Conservation (phyloP, 768 basidiomycete species). For the Termitomyces sp. region DNA sequence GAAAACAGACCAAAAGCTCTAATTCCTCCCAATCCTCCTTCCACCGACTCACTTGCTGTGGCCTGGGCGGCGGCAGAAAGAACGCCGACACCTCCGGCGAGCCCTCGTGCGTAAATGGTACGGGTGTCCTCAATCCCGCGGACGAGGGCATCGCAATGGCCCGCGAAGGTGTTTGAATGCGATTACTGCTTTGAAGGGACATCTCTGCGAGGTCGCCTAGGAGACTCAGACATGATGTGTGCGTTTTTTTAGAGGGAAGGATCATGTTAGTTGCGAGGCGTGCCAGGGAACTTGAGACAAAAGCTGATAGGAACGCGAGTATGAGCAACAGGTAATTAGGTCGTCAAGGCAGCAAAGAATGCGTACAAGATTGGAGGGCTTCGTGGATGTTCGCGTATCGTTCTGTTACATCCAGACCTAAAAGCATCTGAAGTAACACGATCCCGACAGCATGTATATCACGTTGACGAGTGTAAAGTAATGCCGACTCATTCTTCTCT, state of each 20-base stretch:
- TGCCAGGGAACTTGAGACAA: slow-evolving; percentile 46
- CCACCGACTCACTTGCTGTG: slow-evolving; percentile 70
- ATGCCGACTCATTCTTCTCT: slow-evolving; percentile 69
- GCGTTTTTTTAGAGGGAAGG: slow-evolving; percentile 48
- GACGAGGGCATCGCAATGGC: slow-evolving; percentile 21
- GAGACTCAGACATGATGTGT: slow-evolving; percentile 50
- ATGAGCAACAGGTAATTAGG: not conserved
- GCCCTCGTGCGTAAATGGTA: slow-evolving; percentile 33
- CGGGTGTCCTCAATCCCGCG: slow-evolving; percentile 45
- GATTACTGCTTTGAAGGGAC: slow-evolving; percentile 21
- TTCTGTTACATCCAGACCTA: slow-evolving; percentile 65
- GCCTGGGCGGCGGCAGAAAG: slow-evolving; percentile 36
- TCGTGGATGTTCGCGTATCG: slow-evolving; percentile 48
- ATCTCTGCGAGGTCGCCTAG: slow-evolving; percentile 51
- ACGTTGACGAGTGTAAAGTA: slow-evolving; percentile 65
- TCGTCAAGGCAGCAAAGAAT: not conserved
- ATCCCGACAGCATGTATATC: slow-evolving; percentile 84
- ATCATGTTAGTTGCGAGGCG: slow-evolving; percentile 57
- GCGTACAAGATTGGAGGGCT: slow-evolving; percentile 53
- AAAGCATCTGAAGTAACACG: slow-evolving; percentile 77
- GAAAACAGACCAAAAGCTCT: slow-evolving; percentile 59
- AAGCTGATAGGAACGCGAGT: slow-evolving; percentile 28
- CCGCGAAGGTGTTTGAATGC: slow-evolving; percentile 14
- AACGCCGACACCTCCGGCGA: slow-evolving; percentile 71
- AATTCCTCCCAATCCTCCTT: slow-evolving; percentile 94